A percentile compares a stretch with the other conserved stretches of the same genome.
These are phyloP conservation scores for Mycena citricolor DNA, from an alignment of 1,284 basidiomycete genomes.

Conservation along the genomic window DNA sequence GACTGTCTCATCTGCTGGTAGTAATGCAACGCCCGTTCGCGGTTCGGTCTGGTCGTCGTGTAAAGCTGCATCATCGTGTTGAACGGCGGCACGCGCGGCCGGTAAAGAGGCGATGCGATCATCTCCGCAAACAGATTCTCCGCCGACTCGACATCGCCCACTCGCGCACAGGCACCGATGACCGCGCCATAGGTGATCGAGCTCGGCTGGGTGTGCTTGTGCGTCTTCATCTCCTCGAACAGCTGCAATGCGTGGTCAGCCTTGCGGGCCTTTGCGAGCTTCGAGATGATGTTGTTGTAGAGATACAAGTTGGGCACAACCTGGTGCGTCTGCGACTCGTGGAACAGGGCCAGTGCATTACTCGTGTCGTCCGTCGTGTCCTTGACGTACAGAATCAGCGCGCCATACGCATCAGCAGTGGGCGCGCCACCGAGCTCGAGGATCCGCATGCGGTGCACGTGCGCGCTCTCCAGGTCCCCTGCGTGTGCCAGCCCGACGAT, in stretches of 20 bases:
- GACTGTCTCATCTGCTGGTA: conserved; percentile 69
- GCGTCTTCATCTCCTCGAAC: conserved; percentile 82
- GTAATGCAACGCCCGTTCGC: conserved; percentile 76
- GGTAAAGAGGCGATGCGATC: conserved; percentile 72
- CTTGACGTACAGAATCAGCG: conserved; percentile 82
- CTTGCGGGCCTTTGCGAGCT: conserved; percentile 89
- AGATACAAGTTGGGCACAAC: conserved; percentile 83
- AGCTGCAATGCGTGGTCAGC: conserved; percentile 84
- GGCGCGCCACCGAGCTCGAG: conserved; percentile 78
- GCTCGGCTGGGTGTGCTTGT: conserved; percentile 58
- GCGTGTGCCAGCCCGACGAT: conserved; percentile 80
- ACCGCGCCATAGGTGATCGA: conserved; percentile 96
- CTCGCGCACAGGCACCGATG: conserved; percentile 92
- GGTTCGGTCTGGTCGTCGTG: conserved; percentile 85
- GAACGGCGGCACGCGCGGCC: conserved; percentile 88
- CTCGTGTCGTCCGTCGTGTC: conserved; percentile 93
- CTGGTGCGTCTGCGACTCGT: conserved; percentile 72
- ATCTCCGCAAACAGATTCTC: conserved; percentile 88
- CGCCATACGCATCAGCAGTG: conserved; percentile 87
- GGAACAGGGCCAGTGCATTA: conserved; percentile 81
- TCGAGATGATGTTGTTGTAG: conserved; percentile 95
- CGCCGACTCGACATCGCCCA: conserved; percentile 86
- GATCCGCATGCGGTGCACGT: conserved; percentile 79
- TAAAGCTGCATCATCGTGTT: conserved; percentile 99
- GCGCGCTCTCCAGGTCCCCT: conserved; percentile 78